Conservation (phyloP, 768 basidiomycete genomes). For the Pleurotus tuoliensis region DNA sequence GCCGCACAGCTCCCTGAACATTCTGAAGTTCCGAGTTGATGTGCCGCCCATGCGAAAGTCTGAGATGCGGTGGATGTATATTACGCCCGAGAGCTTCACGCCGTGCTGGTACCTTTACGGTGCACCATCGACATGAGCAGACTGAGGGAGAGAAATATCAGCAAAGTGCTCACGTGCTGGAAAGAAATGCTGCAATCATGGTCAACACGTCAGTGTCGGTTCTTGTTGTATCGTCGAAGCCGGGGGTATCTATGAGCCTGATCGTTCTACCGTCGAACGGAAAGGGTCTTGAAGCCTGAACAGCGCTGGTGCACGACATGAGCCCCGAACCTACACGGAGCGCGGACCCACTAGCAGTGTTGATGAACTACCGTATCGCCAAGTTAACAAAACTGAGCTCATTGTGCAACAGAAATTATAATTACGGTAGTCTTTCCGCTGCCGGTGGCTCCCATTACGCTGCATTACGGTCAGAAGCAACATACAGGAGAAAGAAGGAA, state of each 20-base stretch:
- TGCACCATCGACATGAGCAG: background rate
- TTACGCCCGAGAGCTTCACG: conserved; percentile 33
- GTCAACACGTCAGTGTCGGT: conserved; percentile 32
- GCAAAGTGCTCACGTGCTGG: conserved; percentile 12
- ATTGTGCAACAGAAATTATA: background rate
- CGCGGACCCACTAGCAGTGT: conserved; percentile 31
- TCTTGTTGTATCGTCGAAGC: conserved; percentile 36
- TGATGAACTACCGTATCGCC: conserved; percentile 34
- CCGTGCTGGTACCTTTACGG: conserved; percentile 8
- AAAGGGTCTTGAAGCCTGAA: conserved; percentile 26
- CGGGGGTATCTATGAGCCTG: conserved; percentile 39
- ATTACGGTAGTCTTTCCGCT: conserved; percentile 16
- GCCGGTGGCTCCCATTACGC: conserved; percentile 14
- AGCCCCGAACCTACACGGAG: conserved; percentile 33
- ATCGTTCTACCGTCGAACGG: conserved; percentile 23
- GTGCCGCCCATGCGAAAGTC: conserved; percentile 38
- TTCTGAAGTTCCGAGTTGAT: conserved; percentile 36
- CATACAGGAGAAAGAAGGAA: background rate
- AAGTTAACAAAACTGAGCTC: background rate
- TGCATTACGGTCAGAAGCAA: background rate
- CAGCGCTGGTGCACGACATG: conserved; percentile 33
- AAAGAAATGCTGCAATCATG: conserved; percentile 23
- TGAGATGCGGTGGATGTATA: conserved; percentile 41
- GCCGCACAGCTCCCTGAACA: conserved; percentile 46
- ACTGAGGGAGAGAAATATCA: background rate